Base-by-base conservation (phyloP, 1,284 basidiomycete species). In the Melampsora abietis-canadensis region DNA sequence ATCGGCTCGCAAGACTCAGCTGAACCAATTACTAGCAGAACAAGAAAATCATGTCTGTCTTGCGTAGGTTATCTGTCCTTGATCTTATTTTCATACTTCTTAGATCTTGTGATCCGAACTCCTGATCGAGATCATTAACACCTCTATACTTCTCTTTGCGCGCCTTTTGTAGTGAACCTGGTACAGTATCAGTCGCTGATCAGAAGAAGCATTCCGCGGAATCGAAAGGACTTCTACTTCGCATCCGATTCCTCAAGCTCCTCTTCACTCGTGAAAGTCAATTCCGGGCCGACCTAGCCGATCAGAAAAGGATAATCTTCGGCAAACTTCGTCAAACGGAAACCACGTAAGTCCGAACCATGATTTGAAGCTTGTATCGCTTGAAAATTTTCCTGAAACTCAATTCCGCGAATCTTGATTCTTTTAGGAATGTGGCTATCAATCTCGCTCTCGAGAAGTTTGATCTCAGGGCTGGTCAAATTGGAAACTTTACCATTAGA, bases 221-320 rank as follows among this genome's bases (percentile, higher is more conserved):
- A 82, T 90, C 90, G 83, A 92, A 93, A 80, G 92, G 92, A 15
- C 84, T 94, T 24, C 86, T 94, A 75, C 86, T 92, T 3, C 90
- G 96, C 81, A 94, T 97, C 77, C 87, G 87, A 64, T 97, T 97
- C 82, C 86, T 98, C 77, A 95, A 98, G 82, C 89, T 90, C 63
- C 92, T 92, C 80, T 94, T 90, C 82, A 90, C 87, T 0, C 86
- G 95, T 44, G 95, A 98, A 83, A 87, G 88, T 27, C 85, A 86
- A 0, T 87, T 95, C 83, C 87, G 94, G n/a, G 85, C 85, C 72
- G 89, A 90, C 78, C 84, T 98, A 61, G 85, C 86, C 4, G 89
- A 92, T 80, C 95, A 98, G 83, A 98, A 98, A 81, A 84, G 34
- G 21, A 31, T 75, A 15, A 51, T 75, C n/a, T 67, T 75, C 27